These are phyloP conservation scores for Rhodotorula sp. DNA, from an alignment of 1,284 basidiomycete genomes.

Conservation along the genomic window DNA sequence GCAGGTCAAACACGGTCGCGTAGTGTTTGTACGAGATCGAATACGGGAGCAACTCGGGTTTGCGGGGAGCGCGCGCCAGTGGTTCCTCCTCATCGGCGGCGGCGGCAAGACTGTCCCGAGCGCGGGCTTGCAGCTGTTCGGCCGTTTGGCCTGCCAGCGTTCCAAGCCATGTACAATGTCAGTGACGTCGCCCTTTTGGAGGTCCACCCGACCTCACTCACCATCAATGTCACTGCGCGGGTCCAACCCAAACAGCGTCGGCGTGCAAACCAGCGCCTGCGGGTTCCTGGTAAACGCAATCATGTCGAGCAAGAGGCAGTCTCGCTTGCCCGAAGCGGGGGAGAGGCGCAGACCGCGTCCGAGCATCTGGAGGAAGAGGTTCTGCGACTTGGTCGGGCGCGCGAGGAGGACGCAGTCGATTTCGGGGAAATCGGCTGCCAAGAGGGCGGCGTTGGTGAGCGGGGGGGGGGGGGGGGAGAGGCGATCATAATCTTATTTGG, in stretches of 20 bases:
- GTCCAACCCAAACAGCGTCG: constrained; percentile 82
- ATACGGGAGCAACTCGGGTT: not conserved
- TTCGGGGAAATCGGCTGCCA: constrained; percentile 30
- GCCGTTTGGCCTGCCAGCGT: not conserved
- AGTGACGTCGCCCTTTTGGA: too few species aligned
- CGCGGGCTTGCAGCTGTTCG: not conserved
- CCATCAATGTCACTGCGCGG: constrained; percentile 67
- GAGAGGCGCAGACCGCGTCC: constrained; percentile 87
- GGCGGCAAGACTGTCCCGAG: not conserved
- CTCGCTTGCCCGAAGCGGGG: constrained; percentile 71
- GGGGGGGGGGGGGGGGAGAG: constrained; percentile 53
- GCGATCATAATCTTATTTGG: not conserved
- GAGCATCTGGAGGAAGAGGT: constrained; percentile 93
- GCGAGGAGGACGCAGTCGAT: constrained; percentile 86
- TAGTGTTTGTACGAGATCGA: constrained; percentile 23
- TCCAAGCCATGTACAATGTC: not conserved
- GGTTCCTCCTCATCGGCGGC: not conserved
- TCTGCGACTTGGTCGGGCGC: constrained; percentile 69
- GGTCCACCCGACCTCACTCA: constrained; percentile 43
- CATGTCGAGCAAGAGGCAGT: constrained; percentile 89
- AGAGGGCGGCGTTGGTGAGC: constrained; percentile 57
- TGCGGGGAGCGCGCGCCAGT: not conserved
- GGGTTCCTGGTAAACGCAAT: constrained; percentile 65
- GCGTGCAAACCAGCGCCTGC: constrained; percentile 73
- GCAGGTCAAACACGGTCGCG: constrained; percentile 25